Conservation (phyloP, 1,284 basidiomycete species). For the Puccinia novopanici region DNA sequence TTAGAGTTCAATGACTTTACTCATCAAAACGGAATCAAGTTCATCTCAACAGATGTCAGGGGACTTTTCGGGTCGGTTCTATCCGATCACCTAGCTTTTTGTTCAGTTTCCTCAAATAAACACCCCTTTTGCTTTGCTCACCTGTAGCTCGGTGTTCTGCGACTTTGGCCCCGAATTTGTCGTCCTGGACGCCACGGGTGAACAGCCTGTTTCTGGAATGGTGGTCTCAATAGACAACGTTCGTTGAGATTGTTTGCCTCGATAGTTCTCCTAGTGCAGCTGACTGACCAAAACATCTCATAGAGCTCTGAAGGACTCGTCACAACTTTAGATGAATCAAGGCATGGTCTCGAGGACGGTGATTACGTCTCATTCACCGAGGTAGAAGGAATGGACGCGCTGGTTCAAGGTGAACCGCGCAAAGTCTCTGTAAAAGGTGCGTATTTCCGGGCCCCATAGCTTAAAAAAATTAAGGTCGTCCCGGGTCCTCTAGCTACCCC, state of each 20-base stretch:
- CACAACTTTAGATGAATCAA: slow-evolving; percentile 93
- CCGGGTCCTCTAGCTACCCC: neutral
- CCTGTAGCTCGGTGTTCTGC: slow-evolving; percentile 73
- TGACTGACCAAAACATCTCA: neutral
- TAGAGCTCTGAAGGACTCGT: slow-evolving; percentile 78
- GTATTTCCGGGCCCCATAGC: neutral
- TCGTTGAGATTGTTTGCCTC: neutral
- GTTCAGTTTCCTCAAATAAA: neutral
- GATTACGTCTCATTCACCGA: slow-evolving; percentile 98
- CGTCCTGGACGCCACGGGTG: slow-evolving; percentile 92
- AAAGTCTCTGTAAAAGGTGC: slow-evolving; percentile 82
- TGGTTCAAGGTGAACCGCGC: slow-evolving; percentile 86
- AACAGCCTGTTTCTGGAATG: slow-evolving; percentile 91
- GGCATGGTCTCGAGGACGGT: slow-evolving; percentile 96
- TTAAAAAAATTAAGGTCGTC: neutral
- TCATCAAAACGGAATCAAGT: slow-evolving; percentile 81
- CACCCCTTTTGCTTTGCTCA: slow-evolving; percentile 27
- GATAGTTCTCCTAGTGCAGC: neutral
- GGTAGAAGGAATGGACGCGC: slow-evolving; percentile 88
- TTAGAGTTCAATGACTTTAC: slow-evolving; percentile 94
- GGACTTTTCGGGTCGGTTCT: slow-evolving; percentile 81
- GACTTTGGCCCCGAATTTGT: slow-evolving; percentile 94
- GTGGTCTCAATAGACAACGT: slow-evolving; percentile 83
- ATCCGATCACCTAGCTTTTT: neutral
- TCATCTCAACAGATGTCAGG: slow-evolving; percentile 86